Evolutionary conservation across 1,139 yeast genomes (phyloP).

Genomic region (Suhomyces wounanorum): DNA sequence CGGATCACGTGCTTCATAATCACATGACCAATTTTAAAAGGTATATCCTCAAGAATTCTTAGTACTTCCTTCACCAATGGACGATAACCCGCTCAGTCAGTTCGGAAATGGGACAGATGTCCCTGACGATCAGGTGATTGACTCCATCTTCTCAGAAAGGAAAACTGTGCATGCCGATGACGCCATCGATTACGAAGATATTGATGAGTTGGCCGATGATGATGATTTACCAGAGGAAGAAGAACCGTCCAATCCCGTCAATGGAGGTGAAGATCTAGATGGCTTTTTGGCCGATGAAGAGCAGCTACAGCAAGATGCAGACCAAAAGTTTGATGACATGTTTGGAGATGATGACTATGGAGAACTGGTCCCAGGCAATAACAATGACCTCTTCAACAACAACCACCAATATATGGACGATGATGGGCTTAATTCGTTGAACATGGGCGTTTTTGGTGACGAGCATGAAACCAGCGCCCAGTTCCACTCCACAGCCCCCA

Average conservation of each 20-base stretch:
- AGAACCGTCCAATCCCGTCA: slow-evolving; percentile 13
- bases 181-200: slow-evolving; percentile 95
- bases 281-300: slow-evolving; percentile 20
- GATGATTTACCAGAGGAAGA: slow-evolving; percentile 62
- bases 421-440: slow-evolving; percentile 44
- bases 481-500: slow-evolving; percentile 13
- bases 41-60: background rate
- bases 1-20: background rate
- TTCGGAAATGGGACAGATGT: slow-evolving; percentile 22
- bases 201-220: slow-evolving; percentile 90
- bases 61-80: background rate
- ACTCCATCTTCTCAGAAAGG: slow-evolving; percentile 41
- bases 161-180: slow-evolving; percentile 76
- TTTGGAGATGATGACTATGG: slow-evolving; percentile 41
- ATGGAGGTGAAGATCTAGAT: slow-evolving; percentile 9
- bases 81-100: slow-evolving; percentile 19
- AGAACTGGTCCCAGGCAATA: slow-evolving; percentile 12
- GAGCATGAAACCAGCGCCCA: slow-evolving; percentile 16
- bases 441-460: slow-evolving; percentile 39
- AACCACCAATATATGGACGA: slow-evolving; percentile 39
- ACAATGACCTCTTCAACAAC: slow-evolving; percentile 19
- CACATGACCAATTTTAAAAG: background rate
- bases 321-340: slow-evolving; percentile 50
- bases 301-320: slow-evolving; percentile 29
- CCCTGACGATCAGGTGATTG: slow-evolving; percentile 39